A percentile compares a stretch with the other conserved stretches of the same genome.
Conservation (phyloP, 352 stramenopile species). For the Phytophthora tentaculata region DNA sequence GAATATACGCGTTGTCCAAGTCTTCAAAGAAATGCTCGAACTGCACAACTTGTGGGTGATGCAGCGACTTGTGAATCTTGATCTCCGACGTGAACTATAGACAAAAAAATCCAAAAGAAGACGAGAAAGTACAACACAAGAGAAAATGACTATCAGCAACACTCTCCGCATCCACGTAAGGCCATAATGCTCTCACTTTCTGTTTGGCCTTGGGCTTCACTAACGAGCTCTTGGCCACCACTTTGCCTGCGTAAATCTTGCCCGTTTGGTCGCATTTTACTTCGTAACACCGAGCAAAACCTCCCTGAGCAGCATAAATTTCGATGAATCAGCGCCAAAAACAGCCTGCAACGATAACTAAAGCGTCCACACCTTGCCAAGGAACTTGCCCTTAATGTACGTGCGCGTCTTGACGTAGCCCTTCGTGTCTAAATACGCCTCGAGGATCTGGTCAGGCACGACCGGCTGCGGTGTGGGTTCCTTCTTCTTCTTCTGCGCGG, state of each 20-base stretch:
- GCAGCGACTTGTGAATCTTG: constrained; percentile 97
- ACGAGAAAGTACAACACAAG: constrained; percentile 55
- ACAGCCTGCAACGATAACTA: neutral
- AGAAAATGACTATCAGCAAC: constrained; percentile 12
- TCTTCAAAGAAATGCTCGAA: constrained; percentile 99
- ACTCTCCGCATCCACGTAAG: neutral
- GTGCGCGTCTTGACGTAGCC: constrained; percentile 65
- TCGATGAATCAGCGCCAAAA: constrained; percentile 11
- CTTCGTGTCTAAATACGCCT: constrained; percentile 59
- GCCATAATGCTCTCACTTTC: constrained; percentile 83
- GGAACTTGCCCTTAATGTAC: constrained; percentile 93
- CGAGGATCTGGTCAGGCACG: constrained; percentile 70
- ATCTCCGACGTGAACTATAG: constrained; percentile 95
- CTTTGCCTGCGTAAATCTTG: constrained; percentile 96
- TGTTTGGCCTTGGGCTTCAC: constrained; percentile 96
- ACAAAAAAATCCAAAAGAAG: neutral
- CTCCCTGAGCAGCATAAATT: constrained; percentile 67
- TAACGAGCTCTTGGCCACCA: constrained; percentile 97
- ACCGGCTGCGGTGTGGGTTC: constrained; percentile 43
- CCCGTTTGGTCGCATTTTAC: constrained; percentile 93
- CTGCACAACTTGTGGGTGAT: constrained; percentile 95
- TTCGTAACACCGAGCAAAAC: constrained; percentile 98
- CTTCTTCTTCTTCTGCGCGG: constrained; percentile 38
- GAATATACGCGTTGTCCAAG: constrained; percentile 96
- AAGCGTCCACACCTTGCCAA: constrained; percentile 86